Evolutionary conservation across 805 yeast species (phyloP).

Genomic region (Henningerozyma blattae): DNA sequence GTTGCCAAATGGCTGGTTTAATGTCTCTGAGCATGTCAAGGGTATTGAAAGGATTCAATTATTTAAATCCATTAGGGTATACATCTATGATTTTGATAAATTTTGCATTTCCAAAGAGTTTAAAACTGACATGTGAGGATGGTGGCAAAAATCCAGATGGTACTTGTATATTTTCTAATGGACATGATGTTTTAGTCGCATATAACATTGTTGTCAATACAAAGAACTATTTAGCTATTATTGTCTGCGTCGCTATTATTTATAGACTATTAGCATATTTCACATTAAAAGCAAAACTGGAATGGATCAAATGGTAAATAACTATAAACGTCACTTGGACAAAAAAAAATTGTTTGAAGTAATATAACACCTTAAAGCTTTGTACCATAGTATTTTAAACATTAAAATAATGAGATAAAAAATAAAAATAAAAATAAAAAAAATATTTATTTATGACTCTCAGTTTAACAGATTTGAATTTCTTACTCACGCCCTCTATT

Average conservation of each 20-base stretch:
- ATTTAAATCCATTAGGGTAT: slow-evolving; percentile 66
- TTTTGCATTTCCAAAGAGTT: slow-evolving; percentile 40
- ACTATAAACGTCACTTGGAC: too few species aligned
- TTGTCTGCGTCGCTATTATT: slow-evolving; percentile 17
- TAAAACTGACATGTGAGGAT: slow-evolving; percentile 39
- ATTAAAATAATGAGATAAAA: too few species aligned
- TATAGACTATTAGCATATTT: slow-evolving; percentile 17
- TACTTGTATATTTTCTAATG: slow-evolving; percentile 39
- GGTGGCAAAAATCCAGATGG: slow-evolving; percentile 25
- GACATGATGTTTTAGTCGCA: slow-evolving; percentile 41
- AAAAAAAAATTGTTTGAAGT: too few species aligned
- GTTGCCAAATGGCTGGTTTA: slow-evolving; percentile 75
- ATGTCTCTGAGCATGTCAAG: slow-evolving; percentile 67
- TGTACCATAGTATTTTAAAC: too few species aligned
- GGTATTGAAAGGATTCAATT: slow-evolving; percentile 60
- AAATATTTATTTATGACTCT: too few species aligned
- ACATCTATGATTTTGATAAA: slow-evolving; percentile 51
- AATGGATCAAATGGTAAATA: slow-evolving; percentile 17
- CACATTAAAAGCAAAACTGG: slow-evolving; percentile 17
- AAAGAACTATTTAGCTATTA: slow-evolving; percentile 27
- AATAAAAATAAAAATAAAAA: too few species aligned
- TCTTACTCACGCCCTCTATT: too few species aligned
- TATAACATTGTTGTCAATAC: slow-evolving; percentile 34
- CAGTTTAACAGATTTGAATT: too few species aligned
- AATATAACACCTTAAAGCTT: too few species aligned